These are phyloP conservation scores for Talaromyces wortmannii DNA, from an alignment of 495 filamentous ascomycete species.

Conservation along the genomic window DNA sequence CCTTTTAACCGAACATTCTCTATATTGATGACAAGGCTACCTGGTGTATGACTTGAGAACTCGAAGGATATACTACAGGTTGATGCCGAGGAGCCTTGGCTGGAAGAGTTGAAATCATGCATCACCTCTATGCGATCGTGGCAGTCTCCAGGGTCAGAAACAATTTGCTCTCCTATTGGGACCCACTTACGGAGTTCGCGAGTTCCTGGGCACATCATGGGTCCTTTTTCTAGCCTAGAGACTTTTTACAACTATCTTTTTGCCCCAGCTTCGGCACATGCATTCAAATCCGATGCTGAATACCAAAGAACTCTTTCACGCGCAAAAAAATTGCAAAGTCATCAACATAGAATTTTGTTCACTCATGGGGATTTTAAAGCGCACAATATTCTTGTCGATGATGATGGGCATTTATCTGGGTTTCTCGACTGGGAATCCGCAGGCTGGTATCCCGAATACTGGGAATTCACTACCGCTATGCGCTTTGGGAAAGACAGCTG, in stretches of 20 bases:
- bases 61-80: constrained; percentile 2
- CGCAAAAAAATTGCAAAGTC: constrained; percentile 11
- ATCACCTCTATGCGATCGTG: constrained; percentile 11
- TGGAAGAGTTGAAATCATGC: constrained; percentile 9
- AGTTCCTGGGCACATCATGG: constrained; percentile 11
- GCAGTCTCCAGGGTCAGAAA: constrained; percentile 2
- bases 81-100: constrained; percentile 9
- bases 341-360: constrained; percentile 19
- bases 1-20: constrained; percentile 23
- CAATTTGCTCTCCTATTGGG: constrained; percentile 10
- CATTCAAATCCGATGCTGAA: constrained; percentile 8
- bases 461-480: constrained; percentile 37
- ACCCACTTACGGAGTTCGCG: constrained; percentile 10
- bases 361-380: constrained; percentile 44
- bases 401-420: constrained; percentile 35
- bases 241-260: constrained; percentile 16
- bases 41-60: constrained; percentile 13
- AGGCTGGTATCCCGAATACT: constrained; percentile 49
- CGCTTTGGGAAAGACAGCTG: constrained; percentile 7
- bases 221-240: constrained; percentile 15
- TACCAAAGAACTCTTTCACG: constrained; percentile 13
- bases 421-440: constrained; percentile 48
- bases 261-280: constrained; percentile 6
- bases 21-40: constrained; percentile 27
- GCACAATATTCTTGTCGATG: constrained; percentile 38